Conservation (phyloP, 1,139 yeast genomes). For the Geotrichum phurueaensis region DNA sequence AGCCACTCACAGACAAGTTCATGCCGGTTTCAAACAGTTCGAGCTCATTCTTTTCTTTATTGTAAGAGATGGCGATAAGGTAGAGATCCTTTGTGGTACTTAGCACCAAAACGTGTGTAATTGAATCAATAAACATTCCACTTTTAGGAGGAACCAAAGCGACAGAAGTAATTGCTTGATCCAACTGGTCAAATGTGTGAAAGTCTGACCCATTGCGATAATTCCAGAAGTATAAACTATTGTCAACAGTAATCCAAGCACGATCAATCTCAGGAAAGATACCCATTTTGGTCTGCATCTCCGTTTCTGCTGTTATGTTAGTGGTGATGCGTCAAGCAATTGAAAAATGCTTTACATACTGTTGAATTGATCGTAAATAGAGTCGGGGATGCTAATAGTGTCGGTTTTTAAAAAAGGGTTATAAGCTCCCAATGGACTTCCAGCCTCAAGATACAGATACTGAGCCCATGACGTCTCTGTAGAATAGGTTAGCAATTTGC, state of each 20-base stretch:
- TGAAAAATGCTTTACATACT: constrained; percentile 18
- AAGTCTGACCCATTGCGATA: constrained; percentile 61
- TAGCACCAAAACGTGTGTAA: constrained; percentile 64
- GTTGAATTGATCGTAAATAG: constrained; percentile 68
- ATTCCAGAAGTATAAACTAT: constrained; percentile 80
- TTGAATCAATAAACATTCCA: constrained; percentile 72
- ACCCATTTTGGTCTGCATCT: constrained; percentile 72
- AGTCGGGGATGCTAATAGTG: constrained; percentile 73
- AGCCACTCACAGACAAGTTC: constrained; percentile 72
- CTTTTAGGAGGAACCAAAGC: constrained; percentile 72
- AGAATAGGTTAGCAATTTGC: not conserved
- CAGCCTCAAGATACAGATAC: constrained; percentile 23
- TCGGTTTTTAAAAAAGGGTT: constrained; percentile 73
- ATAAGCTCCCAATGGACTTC: constrained; percentile 38
- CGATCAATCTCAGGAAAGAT: constrained; percentile 74
- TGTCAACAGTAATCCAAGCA: constrained; percentile 84
- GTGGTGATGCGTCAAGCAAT: not conserved
- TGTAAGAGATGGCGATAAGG: constrained; percentile 65
- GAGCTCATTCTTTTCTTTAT: constrained; percentile 41
- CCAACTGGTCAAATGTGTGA: constrained; percentile 75
- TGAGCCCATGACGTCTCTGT: constrained; percentile 28
- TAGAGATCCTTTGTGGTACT: constrained; percentile 79
- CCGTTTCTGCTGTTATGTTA: constrained; percentile 42
- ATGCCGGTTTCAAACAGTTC: constrained; percentile 80
- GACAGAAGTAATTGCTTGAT: constrained; percentile 71